Conservation (phyloP, 108 stramenopile species). For the Stephanodiscus minutulus region DNA sequence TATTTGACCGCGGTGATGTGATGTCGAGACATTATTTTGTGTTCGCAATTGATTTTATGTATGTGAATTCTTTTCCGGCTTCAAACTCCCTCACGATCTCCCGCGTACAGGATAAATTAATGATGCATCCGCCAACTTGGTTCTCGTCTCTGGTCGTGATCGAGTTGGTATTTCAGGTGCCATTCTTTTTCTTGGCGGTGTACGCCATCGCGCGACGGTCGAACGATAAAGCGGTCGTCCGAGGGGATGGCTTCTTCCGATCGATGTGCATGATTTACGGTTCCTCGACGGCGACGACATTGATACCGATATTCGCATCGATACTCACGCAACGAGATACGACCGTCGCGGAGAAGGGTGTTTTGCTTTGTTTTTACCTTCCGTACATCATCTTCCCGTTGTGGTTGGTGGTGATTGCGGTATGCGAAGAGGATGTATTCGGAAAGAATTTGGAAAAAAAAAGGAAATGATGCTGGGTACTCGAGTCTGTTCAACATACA, state of each 20-base stretch:
- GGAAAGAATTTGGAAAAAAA: background rate
- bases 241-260: conserved; percentile 48
- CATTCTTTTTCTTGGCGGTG: conserved; percentile 80
- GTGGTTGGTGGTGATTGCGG: conserved; percentile 51
- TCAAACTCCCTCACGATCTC: background rate
- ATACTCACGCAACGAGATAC: conserved; percentile 43
- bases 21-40: background rate
- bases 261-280: conserved; percentile 62
- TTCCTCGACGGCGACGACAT: conserved; percentile 72
- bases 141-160: conserved; percentile 62
- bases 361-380: conserved; percentile 59
- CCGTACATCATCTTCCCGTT: conserved; percentile 82
- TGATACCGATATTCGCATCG: conserved; percentile 70
- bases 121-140: conserved; percentile 64
- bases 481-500: too few relatives aligned
- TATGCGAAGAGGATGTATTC: conserved; percentile 41
- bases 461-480: background rate
- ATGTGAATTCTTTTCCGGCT: background rate
- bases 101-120: conserved; percentile 52
- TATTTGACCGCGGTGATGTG: background rate
- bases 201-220: conserved; percentile 35
- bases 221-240: conserved; percentile 16
- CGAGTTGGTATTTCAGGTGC: conserved; percentile 78
- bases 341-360: conserved; percentile 49
- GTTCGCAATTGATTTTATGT: background rate